These are phyloP conservation scores for Starmerella vaccinii DNA, from an alignment of 805 yeast genomes.

Conservation along the genomic window DNA sequence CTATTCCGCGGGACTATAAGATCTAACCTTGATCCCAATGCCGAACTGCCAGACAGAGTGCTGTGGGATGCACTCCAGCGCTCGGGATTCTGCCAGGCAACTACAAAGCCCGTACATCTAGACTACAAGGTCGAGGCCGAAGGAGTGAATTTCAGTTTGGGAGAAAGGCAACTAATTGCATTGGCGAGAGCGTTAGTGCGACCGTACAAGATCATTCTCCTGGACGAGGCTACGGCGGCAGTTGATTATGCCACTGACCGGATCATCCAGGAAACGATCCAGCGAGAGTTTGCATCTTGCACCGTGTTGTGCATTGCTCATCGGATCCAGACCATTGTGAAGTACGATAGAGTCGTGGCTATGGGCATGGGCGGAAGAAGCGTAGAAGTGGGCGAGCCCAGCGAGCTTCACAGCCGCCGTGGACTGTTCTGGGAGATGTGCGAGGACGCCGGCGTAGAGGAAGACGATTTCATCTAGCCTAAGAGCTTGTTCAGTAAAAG, in stretches of 20 bases:
- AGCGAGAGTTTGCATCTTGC: constrained; percentile 46
- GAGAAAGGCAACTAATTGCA: constrained; percentile 30
- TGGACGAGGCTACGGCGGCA: constrained; percentile 70
- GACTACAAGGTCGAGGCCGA: constrained; percentile 49
- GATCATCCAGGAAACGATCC: constrained; percentile 51
- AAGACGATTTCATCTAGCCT: neutral
- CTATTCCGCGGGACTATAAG: constrained; percentile 70
- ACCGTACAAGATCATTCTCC: constrained; percentile 46
- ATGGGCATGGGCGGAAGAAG: constrained; percentile 49
- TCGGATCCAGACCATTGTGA: constrained; percentile 50
- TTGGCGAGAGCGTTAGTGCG: constrained; percentile 65
- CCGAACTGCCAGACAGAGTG: constrained; percentile 42
- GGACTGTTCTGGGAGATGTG: constrained; percentile 13
- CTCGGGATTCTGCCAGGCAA: constrained; percentile 35
- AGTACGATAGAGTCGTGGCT: constrained; percentile 50
- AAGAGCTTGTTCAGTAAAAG: neutral
- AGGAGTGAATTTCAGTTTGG: constrained; percentile 36
- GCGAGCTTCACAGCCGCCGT: constrained; percentile 31
- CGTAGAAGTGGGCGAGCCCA: constrained; percentile 46
- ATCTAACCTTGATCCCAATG: constrained; percentile 70
- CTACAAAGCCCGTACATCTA: constrained; percentile 49
- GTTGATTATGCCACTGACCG: constrained; percentile 67
- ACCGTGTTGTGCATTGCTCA: constrained; percentile 69
- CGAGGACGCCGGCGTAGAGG: constrained; percentile 9
- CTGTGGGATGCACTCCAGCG: constrained; percentile 64